Evolutionary conservation across 495 filamentous ascomycete species (phyloP), one percentile per base, ranked within the genome.

Genomic region (Xylaria longipes): DNA sequence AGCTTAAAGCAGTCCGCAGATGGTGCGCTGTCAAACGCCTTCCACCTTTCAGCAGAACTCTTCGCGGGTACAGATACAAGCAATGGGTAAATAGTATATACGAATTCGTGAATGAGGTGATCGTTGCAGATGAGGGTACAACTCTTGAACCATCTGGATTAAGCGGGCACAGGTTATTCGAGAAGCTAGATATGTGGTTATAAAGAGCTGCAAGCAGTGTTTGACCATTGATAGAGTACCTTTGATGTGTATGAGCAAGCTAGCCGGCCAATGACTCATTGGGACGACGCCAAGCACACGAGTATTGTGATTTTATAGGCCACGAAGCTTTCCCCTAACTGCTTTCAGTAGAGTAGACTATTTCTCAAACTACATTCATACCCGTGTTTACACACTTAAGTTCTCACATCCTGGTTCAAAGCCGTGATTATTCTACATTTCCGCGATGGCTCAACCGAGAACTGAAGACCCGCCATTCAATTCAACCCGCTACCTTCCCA

Each of bases 401-500:
- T 56, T 31, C 27, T 56, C 1, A 11, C 2, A 17, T 31, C 17
- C 14, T n/a, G 27, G 17, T 56, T 5, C 6, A 50, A 25, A 5
- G 0, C 8, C 25, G 0, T 9, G 8, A 3, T 27, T 12, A 58
- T 8, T 22, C 20, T 37, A 37, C 6, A 9, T 1, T 11, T 27
- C 31, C 45, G 25, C n/a, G 22, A 70, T 70, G 68, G 31, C 69
- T 11, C 46, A 64, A 54, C 14, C 60, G 15, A 31, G 33, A 39
- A 35, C 65, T 27, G 37, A 64, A 35, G 52, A 76, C 41, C 71
- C 35, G 25, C 3, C 70, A 5, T 70, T 54, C 35, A 65, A 69
- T 1, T 72, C 73, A 0, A 67, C 77, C 50, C 73, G 73, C 56
- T 75, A 79, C 35, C 70, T 79, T 17, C 73, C 77, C 17, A 79